These are phyloP conservation scores for Heterobasidion parviporum DNA, from an alignment of 1,284 basidiomycete genomes.

Conservation along the genomic window DNA sequence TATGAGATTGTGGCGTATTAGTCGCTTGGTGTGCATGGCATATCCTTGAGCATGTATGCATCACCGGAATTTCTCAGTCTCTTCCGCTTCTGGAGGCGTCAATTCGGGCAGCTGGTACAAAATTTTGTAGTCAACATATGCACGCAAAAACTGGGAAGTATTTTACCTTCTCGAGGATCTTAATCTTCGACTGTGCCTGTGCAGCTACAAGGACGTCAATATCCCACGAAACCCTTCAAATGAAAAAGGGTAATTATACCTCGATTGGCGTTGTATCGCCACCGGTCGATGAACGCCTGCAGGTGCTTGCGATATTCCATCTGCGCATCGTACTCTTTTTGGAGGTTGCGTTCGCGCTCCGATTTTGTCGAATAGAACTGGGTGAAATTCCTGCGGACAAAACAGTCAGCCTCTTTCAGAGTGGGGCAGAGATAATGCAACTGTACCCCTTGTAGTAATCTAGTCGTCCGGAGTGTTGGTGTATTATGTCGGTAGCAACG, in stretches of 20 bases:
- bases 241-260: conserved; percentile 26
- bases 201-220: conserved; percentile 40
- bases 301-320: conserved; percentile 92
- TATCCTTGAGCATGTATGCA: not conserved
- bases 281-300: conserved; percentile 96
- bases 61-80: conserved; percentile 84
- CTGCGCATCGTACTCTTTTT: conserved; percentile 93
- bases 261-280: conserved; percentile 92
- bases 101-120: conserved; percentile 72
- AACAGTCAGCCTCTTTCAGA: not conserved
- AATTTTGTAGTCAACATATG: not conserved
- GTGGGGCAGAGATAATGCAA: not conserved
- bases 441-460: conserved; percentile 87
- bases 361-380: conserved; percentile 99
- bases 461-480: conserved; percentile 90
- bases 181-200: conserved; percentile 96
- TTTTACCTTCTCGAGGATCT: conserved; percentile 87
- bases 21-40: not conserved
- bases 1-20: conserved; percentile 17
- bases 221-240: not conserved
- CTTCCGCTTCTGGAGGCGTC: conserved; percentile 85
- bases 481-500: conserved; percentile 93
- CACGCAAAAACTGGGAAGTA: not conserved
- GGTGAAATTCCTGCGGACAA: conserved; percentile 78
- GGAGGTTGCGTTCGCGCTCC: conserved; percentile 86